A percentile compares a stretch with the other conserved stretches of the same genome.
Evolutionary conservation across 371 early-diverging fungal species (phyloP).

Genomic region (Mortierella sp.): DNA sequence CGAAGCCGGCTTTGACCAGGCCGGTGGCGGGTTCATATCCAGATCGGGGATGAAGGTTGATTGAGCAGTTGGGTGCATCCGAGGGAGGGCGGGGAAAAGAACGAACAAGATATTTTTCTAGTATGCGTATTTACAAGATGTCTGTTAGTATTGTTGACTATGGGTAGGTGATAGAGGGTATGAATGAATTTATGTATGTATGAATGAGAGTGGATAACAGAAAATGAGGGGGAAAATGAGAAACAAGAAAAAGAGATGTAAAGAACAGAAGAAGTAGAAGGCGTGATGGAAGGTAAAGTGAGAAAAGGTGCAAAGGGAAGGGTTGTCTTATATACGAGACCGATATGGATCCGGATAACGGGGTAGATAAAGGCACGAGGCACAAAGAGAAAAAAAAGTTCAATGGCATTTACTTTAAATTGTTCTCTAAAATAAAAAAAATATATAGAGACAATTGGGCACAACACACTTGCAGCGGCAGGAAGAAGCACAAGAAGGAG

Average conservation of each 20-base stretch:
- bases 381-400: neutral
- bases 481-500: neutral
- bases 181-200: neutral
- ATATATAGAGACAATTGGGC: neutral
- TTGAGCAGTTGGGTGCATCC: conserved; percentile 50
- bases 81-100: neutral
- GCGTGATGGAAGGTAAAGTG: neutral
- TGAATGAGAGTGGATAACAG: neutral
- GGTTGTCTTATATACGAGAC: neutral
- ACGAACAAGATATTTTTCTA: neutral
- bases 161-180: neutral
- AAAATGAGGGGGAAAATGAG: neutral
- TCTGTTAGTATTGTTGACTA: neutral
- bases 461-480: no score
- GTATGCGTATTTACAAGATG: neutral
- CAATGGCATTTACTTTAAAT: no score
- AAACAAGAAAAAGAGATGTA: neutral
- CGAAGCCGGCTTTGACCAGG: conserved; percentile 54
- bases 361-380: conserved; percentile 1
- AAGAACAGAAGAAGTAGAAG: neutral
- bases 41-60: conserved; percentile 42
- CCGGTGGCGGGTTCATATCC: conserved; percentile 50
- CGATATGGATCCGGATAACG: neutral
- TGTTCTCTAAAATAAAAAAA: neutral
- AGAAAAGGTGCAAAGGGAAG: neutral